phyloP scores from a whole-genome alignment of 1,284 basidiomycete species.

The Athelia psychrophila region DNA sequence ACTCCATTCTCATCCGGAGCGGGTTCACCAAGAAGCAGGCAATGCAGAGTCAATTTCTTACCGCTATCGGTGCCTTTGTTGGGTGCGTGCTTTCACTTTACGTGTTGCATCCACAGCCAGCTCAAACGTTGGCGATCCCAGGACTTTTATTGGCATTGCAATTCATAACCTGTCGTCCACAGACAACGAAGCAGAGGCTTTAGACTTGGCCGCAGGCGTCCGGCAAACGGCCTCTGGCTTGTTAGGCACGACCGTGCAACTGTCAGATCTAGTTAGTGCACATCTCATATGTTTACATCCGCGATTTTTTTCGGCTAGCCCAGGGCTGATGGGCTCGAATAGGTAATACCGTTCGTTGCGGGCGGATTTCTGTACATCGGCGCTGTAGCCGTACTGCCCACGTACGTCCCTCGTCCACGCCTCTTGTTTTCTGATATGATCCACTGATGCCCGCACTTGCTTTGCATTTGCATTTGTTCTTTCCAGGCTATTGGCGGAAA shows the following conservation, averaged over 20 bases:
- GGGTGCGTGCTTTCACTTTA: constrained; percentile 28
- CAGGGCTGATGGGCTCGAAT: constrained; percentile 3
- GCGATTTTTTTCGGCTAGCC: neutral
- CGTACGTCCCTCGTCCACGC: constrained; percentile 47
- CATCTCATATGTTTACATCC: too few relatives aligned
- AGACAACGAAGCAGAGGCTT: constrained; percentile 35
- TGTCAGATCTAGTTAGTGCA: constrained; percentile 69
- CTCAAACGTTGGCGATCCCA: constrained; percentile 21
- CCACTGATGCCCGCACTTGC: constrained; percentile 10
- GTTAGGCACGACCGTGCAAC: constrained; percentile 75
- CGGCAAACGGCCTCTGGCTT: constrained; percentile 71
- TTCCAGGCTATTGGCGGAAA: constrained; percentile 75
- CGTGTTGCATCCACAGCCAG: neutral
- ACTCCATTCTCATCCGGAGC: constrained; percentile 84
- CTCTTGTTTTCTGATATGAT: constrained; percentile 8
- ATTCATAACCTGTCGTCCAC: constrained; percentile 69
- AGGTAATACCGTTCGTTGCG: constrained; percentile 90
- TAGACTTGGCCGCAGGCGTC: constrained; percentile 67
- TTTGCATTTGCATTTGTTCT: constrained; percentile 11
- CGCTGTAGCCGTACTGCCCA: constrained; percentile 85
- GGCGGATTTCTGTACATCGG: constrained; percentile 94
- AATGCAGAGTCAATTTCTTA: constrained; percentile 89
- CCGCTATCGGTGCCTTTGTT: constrained; percentile 87
- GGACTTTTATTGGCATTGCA: constrained; percentile 87
- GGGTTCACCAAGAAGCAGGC: constrained; percentile 88